Base-by-base conservation (phyloP, 768 basidiomycete species). In the Amyloporia xantha region DNA sequence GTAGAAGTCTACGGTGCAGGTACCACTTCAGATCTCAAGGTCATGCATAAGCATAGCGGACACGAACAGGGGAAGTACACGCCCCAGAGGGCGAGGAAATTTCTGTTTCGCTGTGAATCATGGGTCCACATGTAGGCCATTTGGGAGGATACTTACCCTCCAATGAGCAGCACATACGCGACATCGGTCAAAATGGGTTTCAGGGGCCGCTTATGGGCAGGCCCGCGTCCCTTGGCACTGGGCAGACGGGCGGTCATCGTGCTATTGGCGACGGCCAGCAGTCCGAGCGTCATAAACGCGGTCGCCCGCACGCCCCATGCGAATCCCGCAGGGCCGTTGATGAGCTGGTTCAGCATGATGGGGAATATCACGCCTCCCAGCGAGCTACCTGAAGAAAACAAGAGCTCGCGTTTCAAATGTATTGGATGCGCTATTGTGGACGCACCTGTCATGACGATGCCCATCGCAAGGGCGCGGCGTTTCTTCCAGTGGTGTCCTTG, bases 401-500 rank as follows among this genome's bases (percentile, higher is more conserved):
- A 44, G 23, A 4, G 42, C 24, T 5, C 42, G 17, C 10, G n/a
- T 24, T 27, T 12, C 26, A n/a, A 6, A 11, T 5, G 20, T 4
- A 33, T 24, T n/a, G 19, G n/a, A 15, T 6, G 13, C 12, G 20
- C 46, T 7, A 4, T n/a, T n/a, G n/a, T n/a, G n/a, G n/a, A 35
- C 33, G 10, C n/a, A 47, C 46, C 46, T 11, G 36, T 47, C 36
- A 69, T 17, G 10, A 66, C 68, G 20, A 66, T 62, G 0, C 67
- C 69, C 20, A 68, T 46, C 1, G 62, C 62, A 12, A 77, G 58
- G 9, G 68, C 65, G 36, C 68, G 63, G 33, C 65, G 63, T 48
- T 54, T 63, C 45, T 63, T 65, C 58, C 75, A 79, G 56, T 74
- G 71, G 42, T 75, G 75, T 3, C 71, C 65, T n/a, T 73, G 61